Percentiles rank a stretch among this genome's conserved stretches.
Evolutionary conservation across 805 yeast genomes (phyloP).

Genomic region (Clavispora phyllophila): DNA sequence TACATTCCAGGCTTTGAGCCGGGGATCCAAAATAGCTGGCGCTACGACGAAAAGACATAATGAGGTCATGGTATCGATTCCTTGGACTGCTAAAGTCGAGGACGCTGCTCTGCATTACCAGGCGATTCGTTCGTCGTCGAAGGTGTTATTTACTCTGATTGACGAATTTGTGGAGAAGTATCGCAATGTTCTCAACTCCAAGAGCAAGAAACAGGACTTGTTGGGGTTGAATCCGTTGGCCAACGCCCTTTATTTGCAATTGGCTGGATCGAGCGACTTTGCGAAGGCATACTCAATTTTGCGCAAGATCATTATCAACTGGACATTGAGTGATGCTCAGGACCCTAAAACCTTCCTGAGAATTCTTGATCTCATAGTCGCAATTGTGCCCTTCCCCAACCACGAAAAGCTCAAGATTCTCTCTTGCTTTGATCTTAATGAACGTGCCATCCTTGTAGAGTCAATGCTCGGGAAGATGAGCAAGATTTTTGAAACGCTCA

Average conservation of each 20-base stretch:
- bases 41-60: constrained; percentile 11
- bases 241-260: constrained; percentile 50
- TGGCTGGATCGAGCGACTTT: constrained; percentile 45
- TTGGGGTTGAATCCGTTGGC: constrained; percentile 57
- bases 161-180: constrained; percentile 36
- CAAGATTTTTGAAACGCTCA: constrained; percentile 32
- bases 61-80: constrained; percentile 25
- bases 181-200: constrained; percentile 24
- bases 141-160: constrained; percentile 30
- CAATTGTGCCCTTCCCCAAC: constrained; percentile 47
- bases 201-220: constrained; percentile 23
- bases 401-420: constrained; percentile 39
- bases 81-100: constrained; percentile 17
- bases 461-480: constrained; percentile 30
- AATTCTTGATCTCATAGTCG: constrained; percentile 43
- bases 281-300: constrained; percentile 39
- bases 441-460: constrained; percentile 30
- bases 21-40: constrained; percentile 28
- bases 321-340: constrained; percentile 1
- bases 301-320: constrained; percentile 21
- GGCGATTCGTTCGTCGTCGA: constrained; percentile 14
- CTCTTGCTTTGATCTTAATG: constrained; percentile 22
- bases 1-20: constrained; percentile 45
- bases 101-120: constrained; percentile 16
- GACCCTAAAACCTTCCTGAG: constrained; percentile 18